A percentile compares a stretch with the other conserved stretches of the same genome.
phyloP scores from a whole-genome alignment of 2,329 filamentous ascomycete species.

The Colletotrichum karsti region DNA sequence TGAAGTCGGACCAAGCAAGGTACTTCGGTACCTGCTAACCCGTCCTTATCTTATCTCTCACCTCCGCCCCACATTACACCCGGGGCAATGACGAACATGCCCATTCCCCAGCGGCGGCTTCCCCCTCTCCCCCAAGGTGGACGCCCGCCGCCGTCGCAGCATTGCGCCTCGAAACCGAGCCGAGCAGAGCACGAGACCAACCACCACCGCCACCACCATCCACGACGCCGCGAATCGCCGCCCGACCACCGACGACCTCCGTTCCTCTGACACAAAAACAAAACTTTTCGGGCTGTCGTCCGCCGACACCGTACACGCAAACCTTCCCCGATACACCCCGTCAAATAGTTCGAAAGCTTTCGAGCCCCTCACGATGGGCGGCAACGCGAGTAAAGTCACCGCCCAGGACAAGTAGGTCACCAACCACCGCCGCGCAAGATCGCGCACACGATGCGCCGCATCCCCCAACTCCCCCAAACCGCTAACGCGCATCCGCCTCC shows the following conservation, averaged over 20 bases:
- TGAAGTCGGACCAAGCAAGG: not conserved
- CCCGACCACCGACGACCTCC: constrained; percentile 16
- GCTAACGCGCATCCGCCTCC: not conserved
- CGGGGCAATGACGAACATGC: constrained; percentile 12
- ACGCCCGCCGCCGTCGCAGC: constrained; percentile 6
- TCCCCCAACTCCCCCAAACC: not conserved
- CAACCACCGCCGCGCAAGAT: not conserved
- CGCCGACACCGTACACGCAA: not conserved
- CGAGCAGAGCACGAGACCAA: constrained; percentile 24
- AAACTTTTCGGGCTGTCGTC: not conserved
- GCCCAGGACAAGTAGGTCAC: constrained; percentile 82
- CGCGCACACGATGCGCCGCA: constrained; percentile 17
- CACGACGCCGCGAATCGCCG: not conserved
- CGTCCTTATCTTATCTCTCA: constrained; percentile 7
- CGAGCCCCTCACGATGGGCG: constrained; percentile 54
- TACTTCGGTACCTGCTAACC: not conserved
- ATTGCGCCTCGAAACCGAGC: constrained; percentile 24
- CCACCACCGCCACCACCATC: not conserved
- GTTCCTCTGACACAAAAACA: not conserved
- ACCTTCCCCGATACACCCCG: not conserved
- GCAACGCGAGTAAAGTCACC: constrained; percentile 65
- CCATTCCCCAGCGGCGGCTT: not conserved
- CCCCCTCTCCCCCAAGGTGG: not conserved
- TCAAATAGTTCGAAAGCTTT: not conserved
- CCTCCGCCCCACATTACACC: not conserved